Evolutionary conservation across 1,139 yeast species (phyloP), one percentile per base, ranked within the genome.

Genomic region (Debaryomycetaceae sp.): DNA sequence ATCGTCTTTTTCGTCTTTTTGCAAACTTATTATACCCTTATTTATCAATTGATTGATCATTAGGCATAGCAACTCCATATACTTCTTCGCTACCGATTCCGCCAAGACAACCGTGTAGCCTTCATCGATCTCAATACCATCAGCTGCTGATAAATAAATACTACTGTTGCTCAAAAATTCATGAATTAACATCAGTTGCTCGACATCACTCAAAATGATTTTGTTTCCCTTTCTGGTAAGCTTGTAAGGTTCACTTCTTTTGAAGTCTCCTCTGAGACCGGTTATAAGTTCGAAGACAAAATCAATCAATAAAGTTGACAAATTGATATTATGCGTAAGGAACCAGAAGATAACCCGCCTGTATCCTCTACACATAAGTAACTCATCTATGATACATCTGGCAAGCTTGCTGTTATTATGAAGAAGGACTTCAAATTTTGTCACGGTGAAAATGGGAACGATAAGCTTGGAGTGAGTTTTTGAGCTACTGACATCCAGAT

Each of bases 261-360:
- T 54, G 5, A 57, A 47, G 56, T 51, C 66, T 0, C 87, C 87
- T 47, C 89, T 63, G 14, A 67, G 53, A 0, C 82, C 85, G 43
- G 75, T 69, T 6, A 82, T 66, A 14, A 84, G 58, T 54, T 83
- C 86, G 59, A 76, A 83, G 8, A 84, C 72, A 56, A 84, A 85
- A 54, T 81, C 83, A 22, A 74, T 66, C 33, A 66, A 54, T 13
- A 80, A 68, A 38, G 80, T 56, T 44, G 82, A 73, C 45, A 81
- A 75, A 42, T 80, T 80, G 31, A 81, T 57, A 39, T 76, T 72
- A 56, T 82, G 87, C 1, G 89, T 81, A 13, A 85, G 56, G 49
- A 76, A 80, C 87, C 88, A 83, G 35, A 85, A 80, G n/a, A 83
- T 57, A 0, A 76, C 76, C 36, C 88, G 62, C 49, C 90, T 69